Evolutionary conservation across 495 filamentous ascomycete genomes (phyloP), one percentile per base, ranked within the genome.

Genomic region (Pyronema omphalodes): DNA sequence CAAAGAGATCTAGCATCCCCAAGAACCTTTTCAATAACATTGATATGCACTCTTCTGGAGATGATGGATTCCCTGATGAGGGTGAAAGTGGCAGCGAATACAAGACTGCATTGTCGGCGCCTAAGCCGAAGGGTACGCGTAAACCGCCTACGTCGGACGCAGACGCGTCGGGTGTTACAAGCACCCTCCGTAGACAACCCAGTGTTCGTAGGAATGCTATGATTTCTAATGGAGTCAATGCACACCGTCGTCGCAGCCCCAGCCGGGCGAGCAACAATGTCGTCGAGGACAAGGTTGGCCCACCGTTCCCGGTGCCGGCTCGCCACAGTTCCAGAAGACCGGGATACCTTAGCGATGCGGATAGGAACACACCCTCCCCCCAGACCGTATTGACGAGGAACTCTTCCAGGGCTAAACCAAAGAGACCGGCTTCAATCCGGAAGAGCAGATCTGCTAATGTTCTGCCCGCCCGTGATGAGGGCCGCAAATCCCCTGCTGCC

Each of bases 231-330:
- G 86, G 84, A 34, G 79, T 85, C 43, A 75, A 74, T 45, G 79
- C 78, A 6, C 85, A 93, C 58, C 70, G 68, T 44, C 81, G 83
- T 7, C 75, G 83, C 37, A 94, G 82, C 63, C 83, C 86, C 1
- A 93, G 86, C 57, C 70, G 86, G 23, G 72, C 78, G 57, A 71
- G 83, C 73, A 58, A 72, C 58, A 65, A 73, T 12, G 70, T 71
- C 55, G 48, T 74, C 77, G 55, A 74, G 68, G 58, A 70, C 39
- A 63, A 64, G 48, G 66, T 71, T 53, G 68, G 71, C 34, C 86
- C 86, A 18, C 86, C 86, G 7, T 94, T 94, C 71, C 88, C 93
- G 0, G 88, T 98, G 7, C 91, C 91, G 3, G 83, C 81, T 9
- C 75, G 91, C 52, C 79, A 84, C 14, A 95, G 89, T 64, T 95